These are phyloP conservation scores for Cubamyces lactineus DNA, from an alignment of 768 basidiomycete genomes.

Conservation along the genomic window DNA sequence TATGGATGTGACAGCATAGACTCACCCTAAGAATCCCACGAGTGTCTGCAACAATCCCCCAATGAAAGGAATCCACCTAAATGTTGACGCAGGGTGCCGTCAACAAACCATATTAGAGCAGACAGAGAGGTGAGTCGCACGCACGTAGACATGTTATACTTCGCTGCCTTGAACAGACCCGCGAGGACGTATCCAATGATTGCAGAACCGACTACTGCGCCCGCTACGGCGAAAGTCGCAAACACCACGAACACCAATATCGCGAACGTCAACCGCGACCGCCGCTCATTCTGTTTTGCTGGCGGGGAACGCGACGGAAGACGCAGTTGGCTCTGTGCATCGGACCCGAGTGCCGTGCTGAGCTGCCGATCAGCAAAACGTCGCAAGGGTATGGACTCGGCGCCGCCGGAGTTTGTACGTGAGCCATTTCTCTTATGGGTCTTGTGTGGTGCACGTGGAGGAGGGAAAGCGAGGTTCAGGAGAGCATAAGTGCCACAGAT, in stretches of 20 bases:
- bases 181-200: constrained; percentile 44
- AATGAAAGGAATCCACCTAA: constrained; percentile 48
- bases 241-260: constrained; percentile 45
- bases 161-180: constrained; percentile 42
- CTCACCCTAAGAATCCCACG: constrained; percentile 45
- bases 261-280: constrained; percentile 44
- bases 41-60: constrained; percentile 46
- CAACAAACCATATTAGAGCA: not conserved
- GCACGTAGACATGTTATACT: constrained; percentile 47
- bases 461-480: constrained; percentile 45
- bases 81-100: not conserved
- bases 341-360: not conserved
- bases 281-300: constrained; percentile 35
- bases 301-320: constrained; percentile 18
- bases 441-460: constrained; percentile 27
- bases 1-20: not conserved
- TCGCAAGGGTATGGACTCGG: constrained; percentile 24
- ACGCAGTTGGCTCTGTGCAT: constrained; percentile 1
- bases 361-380: constrained; percentile 11
- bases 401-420: constrained; percentile 1
- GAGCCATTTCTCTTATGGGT: constrained; percentile 6
- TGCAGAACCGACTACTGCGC: constrained; percentile 44
- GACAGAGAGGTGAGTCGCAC: constrained; percentile 16
- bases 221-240: constrained; percentile 37
- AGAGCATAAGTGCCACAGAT: constrained; percentile 46